Percentiles rank a stretch among this genome's conserved stretches.
Evolutionary conservation across 2,329 filamentous ascomycete genomes (phyloP).

Genomic region (Shiraia bambusicola): DNA sequence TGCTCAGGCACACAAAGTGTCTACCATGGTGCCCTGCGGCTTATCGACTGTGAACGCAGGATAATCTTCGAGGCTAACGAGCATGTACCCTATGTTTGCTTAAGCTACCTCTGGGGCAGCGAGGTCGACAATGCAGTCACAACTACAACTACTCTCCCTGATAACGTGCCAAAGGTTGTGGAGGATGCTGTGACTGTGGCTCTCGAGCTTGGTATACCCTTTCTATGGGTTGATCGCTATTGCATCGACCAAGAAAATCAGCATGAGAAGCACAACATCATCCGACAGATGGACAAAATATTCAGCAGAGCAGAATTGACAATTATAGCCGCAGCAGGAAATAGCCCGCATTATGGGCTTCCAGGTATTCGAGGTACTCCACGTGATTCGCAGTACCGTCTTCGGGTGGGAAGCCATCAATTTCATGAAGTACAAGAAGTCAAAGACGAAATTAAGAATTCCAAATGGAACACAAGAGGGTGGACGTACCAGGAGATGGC

Average conservation of each 20-base stretch:
- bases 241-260: constrained; percentile 3
- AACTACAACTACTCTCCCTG: neutral
- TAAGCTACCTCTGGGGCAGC: too few relatives aligned
- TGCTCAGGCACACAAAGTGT: too few relatives aligned
- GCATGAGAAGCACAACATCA: neutral
- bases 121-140: too few relatives aligned
- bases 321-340: constrained; percentile 10
- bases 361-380: constrained; percentile 4
- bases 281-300: constrained; percentile 10
- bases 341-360: constrained; percentile 15
- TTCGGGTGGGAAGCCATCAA: neutral
- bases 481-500: constrained; percentile 48
- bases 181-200: constrained; percentile 6
- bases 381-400: neutral
- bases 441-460: constrained; percentile 4
- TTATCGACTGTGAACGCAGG: too few relatives aligned
- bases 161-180: constrained; percentile 1
- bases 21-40: too few relatives aligned
- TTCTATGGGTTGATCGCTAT: constrained; percentile 5
- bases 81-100: too few relatives aligned
- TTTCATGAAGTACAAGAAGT: neutral
- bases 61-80: too few relatives aligned
- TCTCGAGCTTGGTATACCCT: constrained; percentile 1
- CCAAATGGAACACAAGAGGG: constrained; percentile 40
- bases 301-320: constrained; percentile 9